Base-by-base conservation (phyloP, 108 stramenopile genomes). In the Skeletonema grethae region DNA sequence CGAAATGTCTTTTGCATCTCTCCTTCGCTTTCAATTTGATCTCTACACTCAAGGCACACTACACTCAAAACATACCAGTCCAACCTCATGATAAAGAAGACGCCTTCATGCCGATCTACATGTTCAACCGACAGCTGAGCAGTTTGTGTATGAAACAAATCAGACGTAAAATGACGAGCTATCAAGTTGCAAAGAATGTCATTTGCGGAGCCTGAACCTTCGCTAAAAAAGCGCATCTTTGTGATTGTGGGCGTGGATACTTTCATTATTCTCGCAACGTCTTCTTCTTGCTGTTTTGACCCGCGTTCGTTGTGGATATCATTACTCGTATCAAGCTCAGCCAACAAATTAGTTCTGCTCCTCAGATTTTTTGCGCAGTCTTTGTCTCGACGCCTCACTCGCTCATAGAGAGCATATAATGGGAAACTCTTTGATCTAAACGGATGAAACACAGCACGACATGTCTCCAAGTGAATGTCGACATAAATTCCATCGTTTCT, bases 401-500 rank as follows among this genome's bases (percentile, higher is more conserved):
- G 70, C 29, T 87, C 71, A 22, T 82, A 82, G 31, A 93, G 82
- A 18, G 58, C 67, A 45, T 74, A 57, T 50, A 93, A 93, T 39
- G 62, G 7, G 29, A 39, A 63, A 30, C 65, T 64, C 16, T 57
- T 69, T 24, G 67, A n/a, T 63, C 58, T 36, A 46, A 75, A 83
- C 5, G 88, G 87, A 69, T 65, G 64, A 60, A 92, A 90, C n/a
- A 74, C 46, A 13, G 79, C 77, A 46, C 77, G 71, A 46, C 83
- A 72, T n/a, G 83, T 70, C 57, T 94, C 93, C 87, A 94, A 87
- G 46, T 90, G 80, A 60, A 94, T 69, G 58, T 88, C 79, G 31
- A 91, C 83, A 50, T 82, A 76, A 31, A 88, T 84, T 39, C 75
- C 79, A 55, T 91, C 88, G 12, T 68, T 1, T 70, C 80, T 35